Conservation (phyloP, 352 stramenopile genomes). For the Phytophthora litchii region DNA sequence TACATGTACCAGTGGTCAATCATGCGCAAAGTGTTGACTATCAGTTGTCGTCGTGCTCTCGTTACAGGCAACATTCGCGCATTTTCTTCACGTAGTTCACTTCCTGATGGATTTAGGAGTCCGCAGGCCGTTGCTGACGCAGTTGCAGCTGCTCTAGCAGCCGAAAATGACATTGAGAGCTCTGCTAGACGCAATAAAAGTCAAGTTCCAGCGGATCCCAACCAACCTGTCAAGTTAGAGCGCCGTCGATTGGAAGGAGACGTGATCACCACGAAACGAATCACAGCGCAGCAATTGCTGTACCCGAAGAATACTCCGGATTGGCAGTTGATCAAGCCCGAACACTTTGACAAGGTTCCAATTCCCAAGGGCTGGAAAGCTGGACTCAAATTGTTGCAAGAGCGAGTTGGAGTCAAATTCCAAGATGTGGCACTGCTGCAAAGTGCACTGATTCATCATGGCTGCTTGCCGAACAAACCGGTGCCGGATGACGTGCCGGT, state of each 20-base stretch:
- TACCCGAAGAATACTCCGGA: conserved; percentile 36
- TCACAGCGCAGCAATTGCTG: conserved; percentile 39
- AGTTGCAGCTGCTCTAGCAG: conserved; percentile 33
- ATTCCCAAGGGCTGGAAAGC: conserved; percentile 54
- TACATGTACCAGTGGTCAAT: too few relatives aligned
- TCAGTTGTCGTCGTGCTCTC: conserved; percentile 13
- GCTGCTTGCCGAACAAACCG: conserved; percentile 51
- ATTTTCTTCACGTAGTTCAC: conserved; percentile 26
- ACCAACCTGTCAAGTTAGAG: conserved; percentile 13
- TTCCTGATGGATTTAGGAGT: conserved; percentile 39
- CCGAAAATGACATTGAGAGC: conserved; percentile 16
- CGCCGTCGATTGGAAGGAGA: conserved; percentile 39
- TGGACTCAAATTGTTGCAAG: conserved; percentile 55
- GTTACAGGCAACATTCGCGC: not conserved
- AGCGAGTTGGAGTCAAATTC: conserved; percentile 67
- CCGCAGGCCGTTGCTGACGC: conserved; percentile 41
- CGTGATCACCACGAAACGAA: conserved; percentile 30
- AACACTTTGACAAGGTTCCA: conserved; percentile 60
- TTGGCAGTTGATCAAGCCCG: conserved; percentile 59
- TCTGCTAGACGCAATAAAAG: conserved; percentile 5
- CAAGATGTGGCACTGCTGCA: conserved; percentile 60
- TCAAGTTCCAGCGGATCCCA: conserved; percentile 19
- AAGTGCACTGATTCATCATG: conserved; percentile 78
- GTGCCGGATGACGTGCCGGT: conserved; percentile 47
- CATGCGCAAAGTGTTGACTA: conserved; percentile 20